Evolutionary conservation across 2,329 filamentous ascomycete genomes (phyloP), one percentile per base, ranked within the genome.

Genomic region (Polytolypa hystricis): DNA sequence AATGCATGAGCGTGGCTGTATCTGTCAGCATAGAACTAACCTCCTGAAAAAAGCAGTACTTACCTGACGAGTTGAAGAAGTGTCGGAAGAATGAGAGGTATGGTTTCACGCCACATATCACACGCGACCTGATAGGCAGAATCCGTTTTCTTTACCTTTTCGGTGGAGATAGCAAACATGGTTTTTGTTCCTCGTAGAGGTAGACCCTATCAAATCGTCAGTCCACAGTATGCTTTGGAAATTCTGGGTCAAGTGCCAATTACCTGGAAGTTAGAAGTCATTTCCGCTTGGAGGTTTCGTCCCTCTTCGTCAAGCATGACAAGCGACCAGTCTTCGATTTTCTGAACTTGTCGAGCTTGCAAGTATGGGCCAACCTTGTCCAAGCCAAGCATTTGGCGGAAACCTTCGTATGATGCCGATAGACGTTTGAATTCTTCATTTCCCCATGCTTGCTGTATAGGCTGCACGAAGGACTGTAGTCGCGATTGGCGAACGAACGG

Each of bases 141-240:
- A 4, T 82, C 79, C 4, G 73, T 71, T 47, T 81, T 83, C 33
- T 85, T 81, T 5, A 96, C 62, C 53, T 85, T 85, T 48, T 98
- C 93, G 0, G 91, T 89, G 0, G 89, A 93, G 33, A 87, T 89
- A 2, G 81, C 83, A n/a, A 98, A 65, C 53, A 96, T 83, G 0
- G 84, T 85, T 55, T 95, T 95, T 2, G 89, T 95, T 5, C 83
- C 74, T 39, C 89, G 77, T 28, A 98, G 63, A 3, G 91, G 91
- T 10, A 96, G 63, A 41, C 72, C 69, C 70, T 81, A 46, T 25
- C 29, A 38, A 21, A 33, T 17, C 33, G 25, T 7, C 14, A n/a
- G 42, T 26, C 39, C 36, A 12, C 2, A 8, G 9, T 5, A 1
- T 29, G 4, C 14, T 10, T 39, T 10, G 16, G 29, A 8, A 23